Base-by-base conservation (phyloP, 140 eudicot genomes). In the Stevia rebaudiana region DNA sequence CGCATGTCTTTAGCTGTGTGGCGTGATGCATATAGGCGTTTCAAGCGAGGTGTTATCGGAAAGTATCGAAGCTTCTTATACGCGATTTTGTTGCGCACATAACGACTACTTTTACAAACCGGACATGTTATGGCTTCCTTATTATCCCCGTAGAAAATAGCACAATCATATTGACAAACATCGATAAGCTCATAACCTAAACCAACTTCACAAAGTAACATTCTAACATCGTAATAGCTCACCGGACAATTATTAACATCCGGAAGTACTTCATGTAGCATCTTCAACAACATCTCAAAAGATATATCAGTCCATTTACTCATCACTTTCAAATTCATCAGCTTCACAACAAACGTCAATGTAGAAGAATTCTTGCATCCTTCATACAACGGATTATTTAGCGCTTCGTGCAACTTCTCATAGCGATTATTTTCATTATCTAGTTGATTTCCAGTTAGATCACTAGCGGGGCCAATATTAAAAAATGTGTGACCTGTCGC, bases 161-260 rank as follows among this genome's bases (percentile, higher is more conserved):
- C 42, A 55, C 62, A 55, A 55, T 55, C 62, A 55, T 55, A 55
- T 28, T 55, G 42, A 55, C 62, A 55, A 25, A 55, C 62, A 54
- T 54, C 61, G 13, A 54, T 54, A 24, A 54, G 61, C 40, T 54
- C 41, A 30, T 54, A 25, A 28, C 61, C 61, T 54, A 54, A 54
- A 54, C 41, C 41, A 12, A 41, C 61, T 12, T 54, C 61, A 30
- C 61, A 54, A 54, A 54, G 61, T 22, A 54, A n/a, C 61, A 24
- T 54, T 54, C 61, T 25, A 54, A 54, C 61, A 54, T 28, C 61
- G 4, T 54, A 54, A 54, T 54, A 54, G 21, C 41, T 30, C 40
- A 25, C 3, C n/a, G 62, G 62, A 13, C 62, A 55, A 55, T 30
- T 55, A 55, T 55, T 55, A 55, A 3, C 19, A 13, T 54, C 41